Evolutionary conservation across 331 rosid species (phyloP), one percentile per base, ranked within the genome.

Genomic region (Rosa hybrid): DNA sequence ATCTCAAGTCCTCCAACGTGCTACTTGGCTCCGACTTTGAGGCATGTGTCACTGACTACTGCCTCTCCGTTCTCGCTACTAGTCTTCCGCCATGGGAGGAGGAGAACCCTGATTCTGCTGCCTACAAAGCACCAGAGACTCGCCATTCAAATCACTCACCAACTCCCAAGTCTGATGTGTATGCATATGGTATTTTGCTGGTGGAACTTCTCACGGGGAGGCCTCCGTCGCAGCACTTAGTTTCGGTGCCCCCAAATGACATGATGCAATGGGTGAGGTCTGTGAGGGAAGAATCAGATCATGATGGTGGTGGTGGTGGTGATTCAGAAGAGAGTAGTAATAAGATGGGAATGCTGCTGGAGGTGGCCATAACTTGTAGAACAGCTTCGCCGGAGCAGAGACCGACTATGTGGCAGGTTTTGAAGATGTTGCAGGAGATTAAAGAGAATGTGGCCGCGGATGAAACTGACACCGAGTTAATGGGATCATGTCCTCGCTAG

Each of bases 371-470:
- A 2, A 86, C 91, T 74, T 94, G 97, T 85, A 84, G 96, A 83
- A 44, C 88, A 73, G 82, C 84, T 44, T 92, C 96, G 25, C 91
- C 94, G 0, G 98, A 94, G 91, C 96, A 90, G 89, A 92, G 98
- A 49, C 98, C 98, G 38, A 89, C 94, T 20, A 90, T 92, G 98
- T 90, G 98, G 97, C 92, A 90, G 87, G 98, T 94, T 82, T 85
- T 94, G 90, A 94, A 92, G 89, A 92, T 90, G 97, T 87, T 94
- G 74, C 98, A 90, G 76, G 97, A 94, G 88, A 89, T 94, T 80
- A 94, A 94, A 85, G 91, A 90, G 70, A 79, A 78, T 76, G 91
- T 88, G 27, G 77, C 90, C 45, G 79, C 81, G 84, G 94, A 87
- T 77, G 90, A 94, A 78, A 38, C 57, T 82, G 90, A 89, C 6